Conservation (phyloP, 163 green algal genomes). For the Scenedesmus sp. region DNA sequence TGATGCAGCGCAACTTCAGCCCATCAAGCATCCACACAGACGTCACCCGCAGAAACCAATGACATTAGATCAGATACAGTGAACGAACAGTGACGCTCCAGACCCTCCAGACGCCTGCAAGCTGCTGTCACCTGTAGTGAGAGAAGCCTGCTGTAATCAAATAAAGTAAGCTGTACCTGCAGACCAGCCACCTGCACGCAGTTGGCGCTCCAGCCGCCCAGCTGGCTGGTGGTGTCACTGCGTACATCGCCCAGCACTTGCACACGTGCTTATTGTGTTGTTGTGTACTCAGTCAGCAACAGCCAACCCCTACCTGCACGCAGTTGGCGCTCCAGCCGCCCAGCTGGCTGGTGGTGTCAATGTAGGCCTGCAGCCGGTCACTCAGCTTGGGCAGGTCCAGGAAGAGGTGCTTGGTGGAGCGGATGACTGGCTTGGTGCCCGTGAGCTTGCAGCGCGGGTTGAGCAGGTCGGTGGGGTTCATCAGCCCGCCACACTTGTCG, state of each 20-base stretch:
- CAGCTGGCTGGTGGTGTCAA: conserved; percentile 48
- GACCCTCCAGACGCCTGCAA: too few species aligned
- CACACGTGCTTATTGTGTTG: too few species aligned
- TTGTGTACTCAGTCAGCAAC: too few species aligned
- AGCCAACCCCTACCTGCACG: conserved; percentile 66
- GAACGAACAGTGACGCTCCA: too few species aligned
- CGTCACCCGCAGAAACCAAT: conserved; percentile 65
- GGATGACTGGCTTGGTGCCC: conserved; percentile 72
- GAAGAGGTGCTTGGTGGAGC: conserved; percentile 92
- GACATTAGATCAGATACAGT: background rate
- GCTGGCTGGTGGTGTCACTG: conserved; percentile 45
- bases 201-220: conserved; percentile 94
- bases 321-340: conserved; percentile 97
- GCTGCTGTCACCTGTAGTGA: too few species aligned
- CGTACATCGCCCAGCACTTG: too few species aligned
- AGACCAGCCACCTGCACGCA: background rate
- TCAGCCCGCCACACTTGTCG: conserved; percentile 93
- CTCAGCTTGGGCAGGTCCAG: conserved; percentile 93
- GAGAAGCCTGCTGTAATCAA: too few species aligned
- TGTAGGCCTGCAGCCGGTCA: conserved; percentile 38
- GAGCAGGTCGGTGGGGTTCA: conserved; percentile 98
- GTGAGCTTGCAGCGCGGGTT: conserved; percentile 81
- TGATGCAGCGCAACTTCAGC: conserved; percentile 80
- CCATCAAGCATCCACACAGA: conserved; percentile 95
- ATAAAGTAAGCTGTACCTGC: too few species aligned